Conservation (phyloP, 163 green algal species). For the Chloromonas sp. region DNA sequence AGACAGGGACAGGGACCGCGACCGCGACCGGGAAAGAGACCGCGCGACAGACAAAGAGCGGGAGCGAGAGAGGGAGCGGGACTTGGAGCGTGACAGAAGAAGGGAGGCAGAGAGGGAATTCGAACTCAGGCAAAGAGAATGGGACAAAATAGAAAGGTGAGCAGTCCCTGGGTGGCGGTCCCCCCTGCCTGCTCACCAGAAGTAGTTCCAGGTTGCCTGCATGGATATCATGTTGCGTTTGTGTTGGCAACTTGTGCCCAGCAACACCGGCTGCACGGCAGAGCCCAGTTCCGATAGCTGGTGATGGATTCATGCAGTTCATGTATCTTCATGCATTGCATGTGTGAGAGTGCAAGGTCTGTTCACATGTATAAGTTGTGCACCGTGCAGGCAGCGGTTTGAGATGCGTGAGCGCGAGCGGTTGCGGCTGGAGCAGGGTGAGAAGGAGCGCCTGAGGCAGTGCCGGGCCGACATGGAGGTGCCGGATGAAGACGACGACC, state of each 20-base stretch:
- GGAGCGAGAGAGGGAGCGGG: constrained; percentile 9
- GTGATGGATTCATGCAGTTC: background rate
- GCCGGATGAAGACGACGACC: constrained; percentile 47
- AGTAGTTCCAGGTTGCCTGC: background rate
- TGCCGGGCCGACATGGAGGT: constrained; percentile 35
- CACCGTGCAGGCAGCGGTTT: constrained; percentile 9
- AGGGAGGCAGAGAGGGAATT: constrained; percentile 37
- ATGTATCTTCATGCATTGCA: no score
- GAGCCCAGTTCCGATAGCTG: no score
- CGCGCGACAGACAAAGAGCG: constrained; percentile 5
- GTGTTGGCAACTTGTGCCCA: background rate
- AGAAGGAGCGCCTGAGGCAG: constrained; percentile 33
- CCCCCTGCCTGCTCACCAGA: background rate
- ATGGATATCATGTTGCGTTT: background rate
- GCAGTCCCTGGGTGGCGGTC: background rate
- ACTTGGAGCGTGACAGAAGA: constrained; percentile 20
- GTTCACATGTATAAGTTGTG: background rate
- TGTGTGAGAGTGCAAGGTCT: background rate
- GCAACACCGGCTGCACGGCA: background rate
- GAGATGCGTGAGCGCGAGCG: constrained; percentile 23
- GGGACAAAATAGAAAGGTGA: constrained; percentile 60
- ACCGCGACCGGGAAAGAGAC: background rate
- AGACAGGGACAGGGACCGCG: constrained; percentile 1
- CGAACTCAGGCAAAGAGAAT: constrained; percentile 41
- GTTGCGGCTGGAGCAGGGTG: constrained; percentile 12